Base-by-base conservation (phyloP, 805 yeast species). In the Cyberlindnera lachancei region DNA sequence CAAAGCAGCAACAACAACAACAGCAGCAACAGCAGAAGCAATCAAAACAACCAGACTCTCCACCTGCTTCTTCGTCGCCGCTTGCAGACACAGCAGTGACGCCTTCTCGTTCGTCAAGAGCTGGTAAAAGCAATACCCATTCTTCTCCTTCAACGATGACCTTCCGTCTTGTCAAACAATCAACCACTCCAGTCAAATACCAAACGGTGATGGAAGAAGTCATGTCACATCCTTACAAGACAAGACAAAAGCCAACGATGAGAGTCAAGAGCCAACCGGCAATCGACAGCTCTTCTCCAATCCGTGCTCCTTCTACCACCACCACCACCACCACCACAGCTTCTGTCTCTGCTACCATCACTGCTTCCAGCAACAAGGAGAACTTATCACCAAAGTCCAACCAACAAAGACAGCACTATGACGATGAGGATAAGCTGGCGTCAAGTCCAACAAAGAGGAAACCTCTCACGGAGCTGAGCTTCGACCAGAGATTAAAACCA, bases 101-200 rank as follows among this genome's bases (percentile, higher is more conserved):
- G 1, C 55, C 55, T 16, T 34, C 44, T 3, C 42, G 48, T 13
- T 29, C 48, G 8, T 32, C 45, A 23, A 35, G 25, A 13, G 20
- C 16, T 7, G 19, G 37, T 1, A 32, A 34, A 20, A n/a, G n/a
- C n/a, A n/a, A n/a, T n/a, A n/a, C n/a, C n/a, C n/a, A n/a, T n/a
- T n/a, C n/a, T n/a, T 27, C 44, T 1, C 39, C 45, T 23, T 37
- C 47, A 3, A 44, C 51, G 0, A 13, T 46, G 27, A 50, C 52
- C 5, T 50, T 50, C 35, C 41, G 46, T 25, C 31, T 48, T 8
- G 36, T 36, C 6, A 34, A 38, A 11, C 27, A 34, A 6, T 19
- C 22, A 19, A 25, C 35, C 12, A 21, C 36, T 18, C 43, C 36
- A 20, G 29, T 24, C 28, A 36, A 29, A 29, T 18, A 18, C 29